A percentile compares a stretch with the other conserved stretches of the same genome.
These are phyloP conservation scores for Monosporascus sp. DNA, from an alignment of 2,329 filamentous ascomycete genomes.

Conservation along the genomic window DNA sequence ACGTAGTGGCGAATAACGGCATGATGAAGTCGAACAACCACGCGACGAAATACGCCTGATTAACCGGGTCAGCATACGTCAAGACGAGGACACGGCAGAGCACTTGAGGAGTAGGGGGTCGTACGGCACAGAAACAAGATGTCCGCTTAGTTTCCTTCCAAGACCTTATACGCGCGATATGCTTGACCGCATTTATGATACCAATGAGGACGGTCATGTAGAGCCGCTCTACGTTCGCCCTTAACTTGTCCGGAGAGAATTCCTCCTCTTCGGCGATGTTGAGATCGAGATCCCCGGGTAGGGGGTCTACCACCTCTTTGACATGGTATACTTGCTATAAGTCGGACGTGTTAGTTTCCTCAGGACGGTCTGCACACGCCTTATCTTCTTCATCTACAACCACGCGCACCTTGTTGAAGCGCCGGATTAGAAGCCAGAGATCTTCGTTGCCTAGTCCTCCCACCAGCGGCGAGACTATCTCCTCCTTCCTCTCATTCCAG, in stretches of 20 bases:
- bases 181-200: slow-evolving; percentile 63
- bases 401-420: slow-evolving; percentile 63
- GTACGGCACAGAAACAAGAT: slow-evolving; percentile 55
- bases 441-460: slow-evolving; percentile 68
- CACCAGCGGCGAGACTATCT: slow-evolving; percentile 57
- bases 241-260: slow-evolving; percentile 78
- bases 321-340: slow-evolving; percentile 56
- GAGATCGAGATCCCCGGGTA: slow-evolving; percentile 68
- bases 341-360: slow-evolving; percentile 9
- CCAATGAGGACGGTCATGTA: slow-evolving; percentile 76
- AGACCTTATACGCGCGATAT: slow-evolving; percentile 70
- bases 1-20: slow-evolving; percentile 52
- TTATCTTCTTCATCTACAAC: background rate
- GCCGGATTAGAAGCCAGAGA: slow-evolving; percentile 64
- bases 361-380: slow-evolving; percentile 9
- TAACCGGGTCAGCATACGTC: background rate
- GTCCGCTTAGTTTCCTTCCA: slow-evolving; percentile 73
- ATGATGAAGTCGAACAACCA: slow-evolving; percentile 71
- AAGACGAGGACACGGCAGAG: background rate
- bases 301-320: slow-evolving; percentile 56
- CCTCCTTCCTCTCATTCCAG: slow-evolving; percentile 58
- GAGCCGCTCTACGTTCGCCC: slow-evolving; percentile 70
- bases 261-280: slow-evolving; percentile 79
- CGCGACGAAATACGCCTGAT: slow-evolving; percentile 47
- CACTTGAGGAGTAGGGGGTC: slow-evolving; percentile 8